Base-by-base conservation (phyloP, 108 stramenopile species). In the Fragilaria crotonensis region DNA sequence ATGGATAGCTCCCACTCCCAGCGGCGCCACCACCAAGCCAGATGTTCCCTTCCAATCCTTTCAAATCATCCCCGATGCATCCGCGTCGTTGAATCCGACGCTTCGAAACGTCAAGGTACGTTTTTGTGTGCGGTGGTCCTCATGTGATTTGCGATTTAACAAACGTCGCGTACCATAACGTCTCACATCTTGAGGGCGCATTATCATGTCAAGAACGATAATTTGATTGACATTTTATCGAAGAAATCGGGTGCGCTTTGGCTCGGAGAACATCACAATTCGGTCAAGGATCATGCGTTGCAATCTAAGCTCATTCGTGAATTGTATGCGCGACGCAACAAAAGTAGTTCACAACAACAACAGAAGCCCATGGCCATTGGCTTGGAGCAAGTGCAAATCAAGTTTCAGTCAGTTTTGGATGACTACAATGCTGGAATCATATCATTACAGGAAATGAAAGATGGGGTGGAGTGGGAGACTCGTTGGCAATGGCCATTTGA, bases 401-500 rank as follows among this genome's bases (percentile, higher is more conserved):
- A 83, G 33, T 85, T 81, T 53, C 84, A 89, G 48, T 72, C 77
- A 22, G 70, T 76, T 7, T 57, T 89, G 11, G 84, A 89, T 65
- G 79, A 54, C 5, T 89, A 73, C 65, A 45, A 76, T 21, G 33
- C 46, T 9, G 77, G 74, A 7, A 63, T 63, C 22, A 73, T 81
- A 0, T 60, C 70, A 0, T 33, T 65, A 28, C 57, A 71, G 18
- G 63, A 84, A 53, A 59, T 84, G 69, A 57, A 51, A 30, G 1
- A 56, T 25, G 66, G 50, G 29, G 80, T 81, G 1, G 64, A 85
- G 45, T 89, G 87, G 87, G 74, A 80, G 2, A 73, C 54, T 23
- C 56, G 87, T 26, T 89, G 87, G 87, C 57, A 30, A 9, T 89
- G 87, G 87, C 54, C 79, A n/a, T 89, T 81, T 70, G 79, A 85